Evolutionary conservation across 2,329 filamentous ascomycete species (phyloP), one percentile per base, ranked within the genome.

Genomic region (Coniella vitis): DNA sequence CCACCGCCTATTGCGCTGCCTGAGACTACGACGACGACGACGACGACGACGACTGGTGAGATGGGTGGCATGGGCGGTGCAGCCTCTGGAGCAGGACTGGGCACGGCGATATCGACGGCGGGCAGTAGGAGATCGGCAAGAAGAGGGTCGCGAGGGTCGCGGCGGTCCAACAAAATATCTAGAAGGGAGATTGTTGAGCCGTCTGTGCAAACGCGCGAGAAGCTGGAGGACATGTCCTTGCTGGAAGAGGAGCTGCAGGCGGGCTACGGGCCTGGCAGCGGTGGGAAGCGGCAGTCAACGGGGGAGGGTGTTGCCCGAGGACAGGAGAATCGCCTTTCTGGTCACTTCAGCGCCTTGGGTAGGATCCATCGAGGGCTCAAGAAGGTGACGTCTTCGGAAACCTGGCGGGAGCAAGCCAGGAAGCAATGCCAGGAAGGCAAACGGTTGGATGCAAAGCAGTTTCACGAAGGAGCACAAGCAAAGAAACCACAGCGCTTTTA

Each of bases 401-500:
- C 43, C 1, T 38, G 37, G 47, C 29, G 36, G 13, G 49, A 41
- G 34, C 43, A 31, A 3, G 36, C 22, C 22, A 45, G 7, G n/a
- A 51, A 36, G 5, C 46, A 32, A 3, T 12, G 13, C n/a, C 25
- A 36, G n/a, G 20, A 32, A 3, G 13, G 17, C 8, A 41, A 47
- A 12, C 35, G 46, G 14, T 9, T 44, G 16, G 42, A 52, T 9
- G 39, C 34, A 36, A 43, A 25, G 36, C 44, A 54, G 5, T 54
- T 51, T 12, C 49, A 39, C 20, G 21, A 46, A 25, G 38, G 47
- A 25, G 39, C 45, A 4, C 36, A 52, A 31, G 52, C 49, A 21
- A 52, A 47, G 36, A 48, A 49, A 20, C 52, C 49, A 9, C 49
- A 44, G 13, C 42, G 45, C 10, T 52, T 52, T 16, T 47, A 54